Evolutionary conservation across 1,284 basidiomycete genomes (phyloP).

Genomic region (Melampsora americana): DNA sequence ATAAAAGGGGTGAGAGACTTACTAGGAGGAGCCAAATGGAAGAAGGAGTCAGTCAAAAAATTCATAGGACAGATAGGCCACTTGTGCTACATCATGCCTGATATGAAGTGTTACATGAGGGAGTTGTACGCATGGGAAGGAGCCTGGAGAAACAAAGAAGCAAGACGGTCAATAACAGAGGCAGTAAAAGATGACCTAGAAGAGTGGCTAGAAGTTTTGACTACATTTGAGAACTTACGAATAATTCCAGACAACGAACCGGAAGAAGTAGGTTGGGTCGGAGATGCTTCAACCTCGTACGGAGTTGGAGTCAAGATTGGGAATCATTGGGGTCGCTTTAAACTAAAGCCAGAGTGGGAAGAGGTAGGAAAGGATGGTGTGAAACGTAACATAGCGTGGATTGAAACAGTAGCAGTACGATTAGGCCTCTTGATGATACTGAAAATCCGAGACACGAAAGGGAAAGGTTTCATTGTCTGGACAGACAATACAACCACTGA

Average conservation of each 20-base stretch:
- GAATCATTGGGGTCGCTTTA: not conserved
- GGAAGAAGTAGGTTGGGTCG: not conserved
- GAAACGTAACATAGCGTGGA: not conserved
- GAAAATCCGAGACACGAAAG: not conserved
- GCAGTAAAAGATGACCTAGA: not conserved
- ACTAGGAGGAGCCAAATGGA: not conserved
- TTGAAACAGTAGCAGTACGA: constrained; percentile 6
- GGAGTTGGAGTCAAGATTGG: not conserved
- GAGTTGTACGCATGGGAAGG: not conserved
- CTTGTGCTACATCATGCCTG: not conserved
- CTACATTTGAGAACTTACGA: not conserved
- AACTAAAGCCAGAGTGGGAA: not conserved
- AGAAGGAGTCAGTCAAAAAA: not conserved
- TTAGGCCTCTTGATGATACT: not conserved
- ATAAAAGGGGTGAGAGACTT: too few relatives aligned
- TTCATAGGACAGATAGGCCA: not conserved
- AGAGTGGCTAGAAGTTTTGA: not conserved
- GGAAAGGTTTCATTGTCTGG: not conserved
- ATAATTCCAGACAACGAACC: not conserved
- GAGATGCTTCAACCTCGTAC: constrained; percentile 2
- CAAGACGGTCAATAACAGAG: not conserved
- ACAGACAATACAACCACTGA: constrained; percentile 24
- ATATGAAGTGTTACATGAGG: constrained; percentile 5
- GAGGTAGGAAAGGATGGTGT: too few relatives aligned
- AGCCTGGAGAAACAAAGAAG: not conserved